Evolutionary conservation across 2,329 filamentous ascomycete genomes (phyloP), one percentile per base, ranked within the genome.

Genomic region (Tolypocladium amazonense): DNA sequence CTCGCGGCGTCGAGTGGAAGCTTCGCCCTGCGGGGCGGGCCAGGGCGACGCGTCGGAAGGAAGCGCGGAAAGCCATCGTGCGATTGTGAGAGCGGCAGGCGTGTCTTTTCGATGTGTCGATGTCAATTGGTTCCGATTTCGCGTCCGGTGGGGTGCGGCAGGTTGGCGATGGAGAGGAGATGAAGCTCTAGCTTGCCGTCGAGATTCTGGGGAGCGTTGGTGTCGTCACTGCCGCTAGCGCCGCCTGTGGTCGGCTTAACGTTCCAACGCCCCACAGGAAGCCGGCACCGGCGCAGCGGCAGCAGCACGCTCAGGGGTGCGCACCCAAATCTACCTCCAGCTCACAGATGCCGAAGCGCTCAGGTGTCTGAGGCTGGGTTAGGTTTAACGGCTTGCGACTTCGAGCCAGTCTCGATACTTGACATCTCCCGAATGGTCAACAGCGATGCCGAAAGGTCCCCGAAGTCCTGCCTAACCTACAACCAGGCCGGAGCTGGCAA

Each of bases 1-100:
- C 78, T 56, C 80, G 80, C 55, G 82, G 75, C 41, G 87, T 84
- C 63, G 80, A 77, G 77, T 90, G 88, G 79, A 92, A 92, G 66
- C 67, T 67, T 61, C 76, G 74, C 6, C 63, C 61, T 27, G 68
- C 61, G 58, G 74, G 68, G 52, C 70, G 69, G 54, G 69, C 65
- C 59, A 71, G 64, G 45, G 69, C 69, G 54, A 68, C 62, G 45
- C 70, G 73, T 59, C 73, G 71, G 54, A 74, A 61, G 50, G 72
- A 67, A 57, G 66, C 61, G 58, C 73, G 73, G 68, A 75, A 73
- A 41, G 74, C 67, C 75, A 77, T 76, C 58, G 30, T 59, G 61
- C 37, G 18, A 2, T 9, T 35, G 9, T 14, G 4, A 23, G 20
- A n/a, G 8, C 8, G 20, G 18, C 18, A 53, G 47, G 27, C 18